Evolutionary conservation across 78 protist species (phyloP).

Genomic region (Thecamonas trahens): DNA sequence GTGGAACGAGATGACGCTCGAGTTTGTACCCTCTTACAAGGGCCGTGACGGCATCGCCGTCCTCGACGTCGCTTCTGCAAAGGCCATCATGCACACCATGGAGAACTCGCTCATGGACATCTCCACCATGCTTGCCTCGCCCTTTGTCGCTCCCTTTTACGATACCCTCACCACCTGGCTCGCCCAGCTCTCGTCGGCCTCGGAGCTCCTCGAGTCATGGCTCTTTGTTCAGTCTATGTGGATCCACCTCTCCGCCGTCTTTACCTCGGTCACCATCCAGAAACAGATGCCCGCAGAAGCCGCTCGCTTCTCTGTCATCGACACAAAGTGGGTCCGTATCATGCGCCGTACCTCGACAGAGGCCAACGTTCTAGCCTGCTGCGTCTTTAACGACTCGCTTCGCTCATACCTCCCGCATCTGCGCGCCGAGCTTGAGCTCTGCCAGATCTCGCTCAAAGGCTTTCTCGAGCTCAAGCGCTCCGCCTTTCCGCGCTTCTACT

Average conservation of each 20-base stretch:
- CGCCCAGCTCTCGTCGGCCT: constrained; percentile 19
- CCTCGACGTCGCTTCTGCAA: constrained; percentile 36
- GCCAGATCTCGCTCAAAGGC: constrained; percentile 75
- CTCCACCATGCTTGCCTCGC: constrained; percentile 47
- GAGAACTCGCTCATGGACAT: constrained; percentile 66
- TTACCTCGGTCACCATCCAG: constrained; percentile 72
- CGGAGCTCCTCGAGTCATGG: constrained; percentile 77
- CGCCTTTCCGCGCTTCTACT: constrained; percentile 85
- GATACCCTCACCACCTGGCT: constrained; percentile 33
- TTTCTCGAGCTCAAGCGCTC: constrained; percentile 77
- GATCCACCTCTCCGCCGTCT: constrained; percentile 84
- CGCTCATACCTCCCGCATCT: constrained; percentile 49
- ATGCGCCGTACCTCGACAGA: constrained; percentile 56
- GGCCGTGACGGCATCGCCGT: constrained; percentile 48
- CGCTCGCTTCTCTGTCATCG: constrained; percentile 57
- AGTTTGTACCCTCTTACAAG: constrained; percentile 60
- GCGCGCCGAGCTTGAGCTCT: constrained; percentile 71
- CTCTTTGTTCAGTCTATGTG: constrained; percentile 69
- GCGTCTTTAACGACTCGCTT: constrained; percentile 38
- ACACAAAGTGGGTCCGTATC: constrained; percentile 67
- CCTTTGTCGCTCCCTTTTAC: constrained; percentile 60
- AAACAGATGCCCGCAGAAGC: constrained; percentile 82
- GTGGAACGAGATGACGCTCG: constrained; percentile 62
- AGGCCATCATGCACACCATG: constrained; percentile 39
- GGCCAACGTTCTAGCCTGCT: constrained; percentile 41